Evolutionary conservation across 129 eudicot genomes (phyloP).

Genomic region (Solidago caesia): DNA sequence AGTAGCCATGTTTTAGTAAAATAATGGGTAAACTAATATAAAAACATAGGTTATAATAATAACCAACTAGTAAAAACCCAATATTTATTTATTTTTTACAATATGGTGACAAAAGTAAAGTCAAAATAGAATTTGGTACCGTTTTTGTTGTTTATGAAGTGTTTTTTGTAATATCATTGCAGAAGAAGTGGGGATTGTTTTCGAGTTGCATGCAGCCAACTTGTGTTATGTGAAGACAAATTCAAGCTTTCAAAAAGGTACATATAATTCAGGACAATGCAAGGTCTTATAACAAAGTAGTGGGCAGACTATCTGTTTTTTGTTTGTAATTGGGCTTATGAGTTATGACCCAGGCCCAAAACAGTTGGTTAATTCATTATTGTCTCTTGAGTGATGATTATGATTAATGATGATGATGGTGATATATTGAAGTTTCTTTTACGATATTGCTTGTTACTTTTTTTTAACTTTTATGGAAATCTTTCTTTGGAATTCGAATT

Average conservation of each 20-base stretch:
- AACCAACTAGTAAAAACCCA: neutral
- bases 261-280: slow-evolving; percentile 22
- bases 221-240: slow-evolving; percentile 42
- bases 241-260: slow-evolving; percentile 28
- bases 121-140: slow-evolving; percentile 20
- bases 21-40: neutral
- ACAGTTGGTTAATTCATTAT: slow-evolving; percentile 17
- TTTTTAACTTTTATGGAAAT: slow-evolving; percentile 19
- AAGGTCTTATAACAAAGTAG: neutral
- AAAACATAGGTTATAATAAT: neutral
- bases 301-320: slow-evolving; percentile 4
- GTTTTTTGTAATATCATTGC: slow-evolving; percentile 17
- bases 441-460: slow-evolving; percentile 15
- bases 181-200: slow-evolving; percentile 76
- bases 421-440: slow-evolving; percentile 7
- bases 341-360: slow-evolving; percentile 21
- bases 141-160: slow-evolving; percentile 14
- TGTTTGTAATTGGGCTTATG: slow-evolving; percentile 28
- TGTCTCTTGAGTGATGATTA: slow-evolving; percentile 11
- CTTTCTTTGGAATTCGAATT: slow-evolving; percentile 23
- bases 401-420: slow-evolving; percentile 22
- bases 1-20: slow-evolving; percentile 13
- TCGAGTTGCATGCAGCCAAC: slow-evolving; percentile 80
- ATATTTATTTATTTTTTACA: neutral
- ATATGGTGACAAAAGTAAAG: slow-evolving; percentile 15